phyloP scores from a whole-genome alignment of 2,329 filamentous ascomycete species.

The Ophiocordyceps robertsii region DNA sequence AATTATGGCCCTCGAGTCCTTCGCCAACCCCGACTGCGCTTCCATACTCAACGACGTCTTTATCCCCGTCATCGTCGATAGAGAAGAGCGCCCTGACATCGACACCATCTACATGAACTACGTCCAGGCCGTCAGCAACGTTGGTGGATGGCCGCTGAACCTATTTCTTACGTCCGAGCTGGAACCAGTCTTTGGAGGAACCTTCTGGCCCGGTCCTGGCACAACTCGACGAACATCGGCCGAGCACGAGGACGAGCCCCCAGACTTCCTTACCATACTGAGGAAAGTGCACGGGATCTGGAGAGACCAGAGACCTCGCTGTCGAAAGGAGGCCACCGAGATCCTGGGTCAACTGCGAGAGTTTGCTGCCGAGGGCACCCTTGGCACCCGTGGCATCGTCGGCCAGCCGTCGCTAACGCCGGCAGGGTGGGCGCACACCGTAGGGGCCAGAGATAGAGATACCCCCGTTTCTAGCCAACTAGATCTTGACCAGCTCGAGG shows the following conservation, averaged over 20 bases:
- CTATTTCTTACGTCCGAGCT: slow-evolving; percentile 92
- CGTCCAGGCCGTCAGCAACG: slow-evolving; percentile 80
- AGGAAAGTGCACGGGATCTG: slow-evolving; percentile 65
- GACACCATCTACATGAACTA: slow-evolving; percentile 99
- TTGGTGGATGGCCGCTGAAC: slow-evolving; percentile 88
- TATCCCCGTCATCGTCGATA: slow-evolving; percentile 83
- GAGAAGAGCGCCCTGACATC: slow-evolving; percentile 86
- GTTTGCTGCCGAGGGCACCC: slow-evolving; percentile 79
- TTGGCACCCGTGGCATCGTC: slow-evolving; percentile 29
- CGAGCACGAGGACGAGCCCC: slow-evolving; percentile 38
- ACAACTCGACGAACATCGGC: slow-evolving; percentile 26
- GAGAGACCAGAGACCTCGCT: slow-evolving; percentile 72
- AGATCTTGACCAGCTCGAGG: slow-evolving; percentile 83
- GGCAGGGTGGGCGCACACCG: slow-evolving; percentile 14
- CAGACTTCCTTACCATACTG: slow-evolving; percentile 74
- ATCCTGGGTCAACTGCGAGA: slow-evolving; percentile 70
- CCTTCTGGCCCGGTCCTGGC: slow-evolving; percentile 82
- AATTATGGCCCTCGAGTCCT: slow-evolving; percentile 87
- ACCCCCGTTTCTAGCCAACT: slow-evolving; percentile 47
- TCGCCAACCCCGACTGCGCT: slow-evolving; percentile 71
- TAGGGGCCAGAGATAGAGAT: slow-evolving; percentile 9
- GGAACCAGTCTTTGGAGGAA: slow-evolving; percentile 89
- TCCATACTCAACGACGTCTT: slow-evolving; percentile 74
- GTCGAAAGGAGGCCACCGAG: slow-evolving; percentile 69
- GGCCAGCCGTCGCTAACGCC: slow-evolving; percentile 15